A percentile compares a stretch with the other conserved stretches of the same genome.
Evolutionary conservation across 148 eudicot genomes (phyloP).

Genomic region (Nyssa sinensis): DNA sequence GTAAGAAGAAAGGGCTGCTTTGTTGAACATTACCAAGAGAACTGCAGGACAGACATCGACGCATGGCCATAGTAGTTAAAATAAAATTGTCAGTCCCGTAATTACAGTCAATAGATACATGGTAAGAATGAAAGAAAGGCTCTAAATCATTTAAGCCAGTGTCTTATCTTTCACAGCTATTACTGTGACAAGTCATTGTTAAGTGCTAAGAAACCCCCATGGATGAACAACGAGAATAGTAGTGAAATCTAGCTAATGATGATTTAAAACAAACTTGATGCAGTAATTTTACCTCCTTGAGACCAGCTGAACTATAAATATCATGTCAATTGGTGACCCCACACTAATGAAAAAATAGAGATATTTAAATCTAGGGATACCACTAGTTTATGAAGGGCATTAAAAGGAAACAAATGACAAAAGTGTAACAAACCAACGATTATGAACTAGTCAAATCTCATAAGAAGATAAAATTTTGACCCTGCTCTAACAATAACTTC

Average conservation of each 20-base stretch:
- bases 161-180: background rate
- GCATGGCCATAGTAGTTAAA: background rate
- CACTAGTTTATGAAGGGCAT: background rate
- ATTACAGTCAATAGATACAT: background rate
- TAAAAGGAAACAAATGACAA: background rate
- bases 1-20: constrained; percentile 80
- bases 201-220: background rate
- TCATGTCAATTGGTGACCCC: background rate
- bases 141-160: background rate
- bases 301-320: background rate
- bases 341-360: background rate
- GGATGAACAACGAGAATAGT: background rate
- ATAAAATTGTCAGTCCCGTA: background rate
- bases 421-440: no score
- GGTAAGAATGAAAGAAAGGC: background rate
- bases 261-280: no score
- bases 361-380: background rate
- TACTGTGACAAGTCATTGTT: background rate
- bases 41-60: constrained; percentile 42
- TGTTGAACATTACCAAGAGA: constrained; percentile 68
- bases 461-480: background rate
- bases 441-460: no score
- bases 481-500: background rate
- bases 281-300: background rate
- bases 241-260: no score